phyloP scores from a whole-genome alignment of 129 eudicot genomes.

The Lactuca sativa region DNA sequence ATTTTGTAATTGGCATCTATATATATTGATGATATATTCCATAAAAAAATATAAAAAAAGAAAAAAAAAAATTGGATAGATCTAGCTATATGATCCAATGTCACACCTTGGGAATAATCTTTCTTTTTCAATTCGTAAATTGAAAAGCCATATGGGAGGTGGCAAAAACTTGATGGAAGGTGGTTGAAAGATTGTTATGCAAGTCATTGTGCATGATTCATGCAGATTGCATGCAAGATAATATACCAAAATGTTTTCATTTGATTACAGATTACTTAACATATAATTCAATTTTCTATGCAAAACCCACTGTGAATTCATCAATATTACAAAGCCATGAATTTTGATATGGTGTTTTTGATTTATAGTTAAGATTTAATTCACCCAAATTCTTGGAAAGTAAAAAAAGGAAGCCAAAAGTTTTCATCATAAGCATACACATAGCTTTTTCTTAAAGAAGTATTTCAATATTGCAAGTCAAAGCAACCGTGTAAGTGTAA shows the following conservation, averaged over 20 bases:
- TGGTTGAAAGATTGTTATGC: slow-evolving; percentile 30
- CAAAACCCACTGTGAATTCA: background rate
- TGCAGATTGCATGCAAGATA: slow-evolving; percentile 25
- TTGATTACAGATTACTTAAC: background rate
- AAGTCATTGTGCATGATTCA: slow-evolving; percentile 34
- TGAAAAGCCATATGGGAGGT: background rate
- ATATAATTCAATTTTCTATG: background rate
- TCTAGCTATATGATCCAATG: background rate
- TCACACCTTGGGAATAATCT: background rate
- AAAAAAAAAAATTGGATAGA: background rate
- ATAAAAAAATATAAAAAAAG: background rate
- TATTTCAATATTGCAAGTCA: slow-evolving; percentile 3
- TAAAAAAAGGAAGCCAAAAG: slow-evolving; percentile 1
- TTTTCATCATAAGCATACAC: slow-evolving; percentile 5
- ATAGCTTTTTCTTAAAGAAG: slow-evolving; percentile 14
- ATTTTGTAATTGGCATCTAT: slow-evolving; percentile 23
- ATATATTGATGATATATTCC: slow-evolving; percentile 5
- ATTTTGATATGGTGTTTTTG: background rate
- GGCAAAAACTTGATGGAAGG: slow-evolving; percentile 2
- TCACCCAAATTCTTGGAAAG: slow-evolving; percentile 16
- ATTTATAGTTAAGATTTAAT: background rate
- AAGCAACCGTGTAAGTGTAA: background rate
- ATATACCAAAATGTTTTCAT: slow-evolving; percentile 20
- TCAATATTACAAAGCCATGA: background rate
- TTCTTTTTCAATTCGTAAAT: slow-evolving; percentile 11